Percentiles rank a stretch among this genome's conserved stretches.
Conservation (phyloP, 169 alveolate species). For the Eimeria falciformis region DNA sequence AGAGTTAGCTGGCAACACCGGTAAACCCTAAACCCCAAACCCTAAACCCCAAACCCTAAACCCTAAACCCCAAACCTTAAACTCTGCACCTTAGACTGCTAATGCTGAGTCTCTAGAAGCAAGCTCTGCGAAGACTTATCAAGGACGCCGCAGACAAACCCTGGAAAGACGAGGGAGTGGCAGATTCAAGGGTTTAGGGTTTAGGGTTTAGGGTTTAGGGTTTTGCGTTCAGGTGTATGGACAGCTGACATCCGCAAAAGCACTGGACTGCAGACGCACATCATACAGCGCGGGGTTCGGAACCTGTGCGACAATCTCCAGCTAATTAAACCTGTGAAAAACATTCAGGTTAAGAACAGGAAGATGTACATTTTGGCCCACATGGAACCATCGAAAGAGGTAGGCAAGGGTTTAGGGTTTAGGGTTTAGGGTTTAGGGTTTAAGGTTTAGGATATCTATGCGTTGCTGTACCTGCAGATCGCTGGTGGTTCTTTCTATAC, state of each 20-base stretch:
- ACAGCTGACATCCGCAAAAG: slow-evolving; percentile 93
- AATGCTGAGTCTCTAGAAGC: too few relatives aligned
- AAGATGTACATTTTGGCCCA: slow-evolving; percentile 91
- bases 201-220: slow-evolving; percentile 24
- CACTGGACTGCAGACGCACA: slow-evolving; percentile 91
- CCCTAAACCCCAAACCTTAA: not conserved
- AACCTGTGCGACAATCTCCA: slow-evolving; percentile 88
- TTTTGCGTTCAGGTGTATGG: slow-evolving; percentile 89
- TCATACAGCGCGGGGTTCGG: slow-evolving; percentile 91
- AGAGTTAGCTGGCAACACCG: slow-evolving; percentile 92
- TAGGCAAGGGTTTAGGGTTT: slow-evolving; percentile 24
- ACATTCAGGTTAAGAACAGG: slow-evolving; percentile 92
- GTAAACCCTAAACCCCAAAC: slow-evolving; percentile 39
- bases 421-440: not conserved
- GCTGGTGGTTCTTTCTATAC: slow-evolving; percentile 94
- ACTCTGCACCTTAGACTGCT: not conserved
- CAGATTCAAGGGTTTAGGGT: slow-evolving; percentile 2
- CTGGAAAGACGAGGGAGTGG: too few relatives aligned
- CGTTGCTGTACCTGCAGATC: slow-evolving; percentile 79
- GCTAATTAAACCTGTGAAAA: slow-evolving; percentile 91
- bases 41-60: not conserved
- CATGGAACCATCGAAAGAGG: slow-evolving; percentile 93
- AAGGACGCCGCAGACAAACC: too few relatives aligned
- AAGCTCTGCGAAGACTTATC: too few relatives aligned
- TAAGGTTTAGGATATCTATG: not conserved